These are phyloP conservation scores for Camelina laxa DNA, from an alignment of 345 rosid species.

Conservation along the genomic window DNA sequence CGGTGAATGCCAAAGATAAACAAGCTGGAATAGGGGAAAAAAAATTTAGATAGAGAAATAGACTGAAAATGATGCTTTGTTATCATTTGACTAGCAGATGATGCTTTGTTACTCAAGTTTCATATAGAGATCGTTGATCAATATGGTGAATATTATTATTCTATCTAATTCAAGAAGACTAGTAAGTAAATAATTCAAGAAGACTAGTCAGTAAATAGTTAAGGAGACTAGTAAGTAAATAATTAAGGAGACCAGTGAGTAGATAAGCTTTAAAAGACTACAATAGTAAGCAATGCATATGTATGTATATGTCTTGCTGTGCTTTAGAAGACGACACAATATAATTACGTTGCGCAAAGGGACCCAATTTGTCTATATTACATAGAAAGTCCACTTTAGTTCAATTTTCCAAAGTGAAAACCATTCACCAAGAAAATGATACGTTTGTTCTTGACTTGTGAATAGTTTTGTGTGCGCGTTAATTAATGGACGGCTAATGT, in stretches of 20 bases:
- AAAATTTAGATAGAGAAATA: neutral
- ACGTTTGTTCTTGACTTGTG: slow-evolving; percentile 24
- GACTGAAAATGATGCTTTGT: neutral
- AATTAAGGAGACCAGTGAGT: no score
- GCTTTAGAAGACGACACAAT: slow-evolving; percentile 36
- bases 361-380: slow-evolving; percentile 36
- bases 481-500: slow-evolving; percentile 34
- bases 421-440: slow-evolving; percentile 26
- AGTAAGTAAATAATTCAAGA: neutral
- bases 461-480: slow-evolving; percentile 20
- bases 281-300: no score
- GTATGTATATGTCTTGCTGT: no score
- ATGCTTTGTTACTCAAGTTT: neutral
- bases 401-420: slow-evolving; percentile 23
- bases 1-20: neutral
- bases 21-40: neutral
- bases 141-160: neutral
- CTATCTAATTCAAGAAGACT: no score
- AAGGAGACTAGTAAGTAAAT: slow-evolving; percentile 22
- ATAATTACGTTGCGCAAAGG: slow-evolving; percentile 24
- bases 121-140: slow-evolving; percentile 9
- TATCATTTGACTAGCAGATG: neutral
- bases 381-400: slow-evolving; percentile 35
- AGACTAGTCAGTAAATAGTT: neutral
- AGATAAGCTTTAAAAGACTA: no score